Evolutionary conservation across 306 rosid genomes (phyloP), one percentile per base, ranked within the genome.

Genomic region (Citrullus mucosospermus): DNA sequence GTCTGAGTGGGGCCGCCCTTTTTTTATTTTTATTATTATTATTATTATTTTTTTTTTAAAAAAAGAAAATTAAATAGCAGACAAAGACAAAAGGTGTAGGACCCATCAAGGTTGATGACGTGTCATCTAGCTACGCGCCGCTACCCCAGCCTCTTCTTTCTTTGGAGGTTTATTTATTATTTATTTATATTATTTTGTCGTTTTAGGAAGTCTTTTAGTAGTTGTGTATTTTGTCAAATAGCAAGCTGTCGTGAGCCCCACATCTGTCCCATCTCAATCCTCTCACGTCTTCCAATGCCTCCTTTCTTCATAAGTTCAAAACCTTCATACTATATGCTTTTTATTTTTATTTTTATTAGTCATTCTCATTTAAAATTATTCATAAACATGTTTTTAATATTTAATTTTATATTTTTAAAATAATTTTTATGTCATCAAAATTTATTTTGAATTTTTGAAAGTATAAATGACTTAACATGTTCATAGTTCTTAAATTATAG

Each of bases 241-340:
- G 30, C 74, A 68, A 68, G 53, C 74, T 68, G 74, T 39, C 74
- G 32, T 68, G 74, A 54, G 74, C 28, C 74, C 74, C 74, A 41
- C 9, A 1, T 41, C 44, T 41, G 44, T 8, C 44, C 32, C 20
- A 30, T 58, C 62, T 6, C 17, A 12, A 4, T 4, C 16, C 16
- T 22, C 66, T 60, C 66, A 10, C 36, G 66, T 22, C 66, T 60
- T 60, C 34, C 66, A 2, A 60, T 17, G 18, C 68, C 44, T 62
- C 44, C 6, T 0, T 36, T 36, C 39, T 36, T 36, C 4, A 36
- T 3, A 36, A 36, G 36, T 32, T 32, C 4, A 36, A 36, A 4
- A 4, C 5, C 39, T 36, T 36, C 28, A 25, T 25, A 25, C 28
- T 25, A 25, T 25, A 25, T 25, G 28, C 28, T 25, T 25, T 25